Evolutionary conservation across 1,284 basidiomycete genomes (phyloP).

Genomic region (Tylopilus sp.): DNA sequence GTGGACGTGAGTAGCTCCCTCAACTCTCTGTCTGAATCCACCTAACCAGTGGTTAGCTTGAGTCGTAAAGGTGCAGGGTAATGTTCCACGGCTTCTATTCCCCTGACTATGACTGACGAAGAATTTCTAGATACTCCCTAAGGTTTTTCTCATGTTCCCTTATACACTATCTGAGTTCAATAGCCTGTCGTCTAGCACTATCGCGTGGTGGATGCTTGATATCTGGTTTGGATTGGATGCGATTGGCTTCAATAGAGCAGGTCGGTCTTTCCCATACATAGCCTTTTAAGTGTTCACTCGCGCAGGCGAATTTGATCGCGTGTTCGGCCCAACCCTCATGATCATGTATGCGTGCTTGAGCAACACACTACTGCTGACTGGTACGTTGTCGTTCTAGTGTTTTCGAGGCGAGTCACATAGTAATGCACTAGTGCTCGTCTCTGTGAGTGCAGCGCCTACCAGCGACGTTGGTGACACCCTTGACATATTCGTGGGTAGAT

Average conservation of each 20-base stretch:
- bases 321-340: constrained; percentile 86
- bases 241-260: constrained; percentile 72
- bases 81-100: constrained; percentile 3
- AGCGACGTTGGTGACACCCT: not conserved
- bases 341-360: constrained; percentile 83
- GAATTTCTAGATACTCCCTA: constrained; percentile 28
- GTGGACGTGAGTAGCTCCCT: constrained; percentile 68
- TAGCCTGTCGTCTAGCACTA: constrained; percentile 44
- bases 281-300: constrained; percentile 8
- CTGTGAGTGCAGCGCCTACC: constrained; percentile 45
- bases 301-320: constrained; percentile 70
- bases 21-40: not conserved
- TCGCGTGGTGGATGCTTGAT: constrained; percentile 89
- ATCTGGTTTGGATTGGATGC: constrained; percentile 90
- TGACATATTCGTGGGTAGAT: constrained; percentile 51
- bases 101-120: not conserved
- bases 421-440: constrained; percentile 61
- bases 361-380: constrained; percentile 81
- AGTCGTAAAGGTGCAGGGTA: constrained; percentile 49
- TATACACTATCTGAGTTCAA: not conserved
- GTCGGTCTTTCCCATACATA: constrained; percentile 43
- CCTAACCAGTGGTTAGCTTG: constrained; percentile 40
- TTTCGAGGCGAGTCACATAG: constrained; percentile 4
- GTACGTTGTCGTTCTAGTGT: constrained; percentile 37
- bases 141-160: constrained; percentile 35